Evolutionary conservation across 257 asterid genomes (phyloP), one percentile per base, ranked within the genome.

Genomic region (Scutellaria barbata): DNA sequence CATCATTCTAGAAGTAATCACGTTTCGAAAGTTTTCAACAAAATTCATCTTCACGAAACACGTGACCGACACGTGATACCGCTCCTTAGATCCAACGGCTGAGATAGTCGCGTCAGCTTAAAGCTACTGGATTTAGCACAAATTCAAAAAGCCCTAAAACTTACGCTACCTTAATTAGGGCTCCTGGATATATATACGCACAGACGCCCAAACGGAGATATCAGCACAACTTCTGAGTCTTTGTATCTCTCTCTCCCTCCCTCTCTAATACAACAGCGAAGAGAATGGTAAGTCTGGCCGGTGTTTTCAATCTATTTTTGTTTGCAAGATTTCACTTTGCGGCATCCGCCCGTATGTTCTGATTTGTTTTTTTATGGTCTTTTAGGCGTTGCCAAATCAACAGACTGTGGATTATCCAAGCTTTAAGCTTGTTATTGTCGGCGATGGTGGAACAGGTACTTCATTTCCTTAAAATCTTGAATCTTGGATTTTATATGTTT

Each of bases 381-480:
- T 68, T 43, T 37, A 89, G 96, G 97, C 97, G 48, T 77, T 90
- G 72, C 96, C 92, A 8, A 82, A 80, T 77, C 97, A 90, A 69
- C 94, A 86, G 67, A 87, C 90, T 5, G 97, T 90, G 39, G 94
- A 90, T 42, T 85, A 90, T 75, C 97, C 97, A 0, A 90, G 89
- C 79, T 90, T 90, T 76, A 90, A 90, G 88, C 97, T 90, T 72
- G 97, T 90, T 0, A 84, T 90, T 53, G 97, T 90, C 18, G 97
- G 97, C 18, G 97, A 90, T 79, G 97, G 97, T 65, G 97, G 96
- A 39, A 90, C 96, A 46, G 96, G 97, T 90, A 74, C 11, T 54
- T 50, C 7, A 2, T 40, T 20, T 60, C 8, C 3, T 1, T 3
- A 42, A 7, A 22, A 12, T 71, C 17, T 37, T 7, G 33, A 72